Conservation (phyloP, 2,329 filamentous ascomycete species). For the Cladorrhinum sp. region DNA sequence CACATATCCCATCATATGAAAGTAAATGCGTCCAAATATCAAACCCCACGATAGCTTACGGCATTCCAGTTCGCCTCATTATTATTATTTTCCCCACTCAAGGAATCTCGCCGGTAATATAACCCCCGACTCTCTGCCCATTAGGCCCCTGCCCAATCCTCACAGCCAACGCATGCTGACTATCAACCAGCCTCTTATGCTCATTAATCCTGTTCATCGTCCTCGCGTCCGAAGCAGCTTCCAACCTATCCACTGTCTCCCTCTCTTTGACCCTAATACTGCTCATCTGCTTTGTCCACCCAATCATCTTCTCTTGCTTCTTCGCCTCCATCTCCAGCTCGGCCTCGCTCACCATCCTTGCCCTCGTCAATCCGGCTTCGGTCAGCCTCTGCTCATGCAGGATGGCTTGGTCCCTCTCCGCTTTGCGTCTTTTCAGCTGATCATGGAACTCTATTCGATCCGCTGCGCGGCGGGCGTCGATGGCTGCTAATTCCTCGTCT, state of each 20-base stretch:
- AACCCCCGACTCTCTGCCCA: constrained; percentile 53
- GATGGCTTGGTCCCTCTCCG: constrained; percentile 37
- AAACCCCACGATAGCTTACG: no score
- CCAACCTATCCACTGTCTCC: constrained; percentile 49
- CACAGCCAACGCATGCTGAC: constrained; percentile 39
- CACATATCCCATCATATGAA: no score
- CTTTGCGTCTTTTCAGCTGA: constrained; percentile 36
- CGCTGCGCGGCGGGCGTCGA: constrained; percentile 44
- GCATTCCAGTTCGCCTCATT: no score
- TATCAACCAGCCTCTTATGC: constrained; percentile 50
- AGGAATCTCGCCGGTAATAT: constrained; percentile 45
- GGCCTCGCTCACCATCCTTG: constrained; percentile 44
- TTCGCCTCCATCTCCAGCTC: constrained; percentile 46
- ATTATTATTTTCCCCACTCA: no score
- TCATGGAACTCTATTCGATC: constrained; percentile 45
- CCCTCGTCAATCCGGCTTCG: constrained; percentile 43
- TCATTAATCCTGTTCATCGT: constrained; percentile 46
- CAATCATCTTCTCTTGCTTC: constrained; percentile 43
- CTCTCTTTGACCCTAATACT: constrained; percentile 48
- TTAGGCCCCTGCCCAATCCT: constrained; percentile 35
- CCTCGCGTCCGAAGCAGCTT: constrained; percentile 44
- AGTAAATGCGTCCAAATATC: no score
- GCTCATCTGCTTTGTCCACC: constrained; percentile 48
- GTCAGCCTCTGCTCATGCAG: constrained; percentile 48
- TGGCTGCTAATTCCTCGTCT: constrained; percentile 42